These are phyloP conservation scores for Moesziomyces antarcticus DNA, from an alignment of 1,284 basidiomycete species.

Conservation along the genomic window DNA sequence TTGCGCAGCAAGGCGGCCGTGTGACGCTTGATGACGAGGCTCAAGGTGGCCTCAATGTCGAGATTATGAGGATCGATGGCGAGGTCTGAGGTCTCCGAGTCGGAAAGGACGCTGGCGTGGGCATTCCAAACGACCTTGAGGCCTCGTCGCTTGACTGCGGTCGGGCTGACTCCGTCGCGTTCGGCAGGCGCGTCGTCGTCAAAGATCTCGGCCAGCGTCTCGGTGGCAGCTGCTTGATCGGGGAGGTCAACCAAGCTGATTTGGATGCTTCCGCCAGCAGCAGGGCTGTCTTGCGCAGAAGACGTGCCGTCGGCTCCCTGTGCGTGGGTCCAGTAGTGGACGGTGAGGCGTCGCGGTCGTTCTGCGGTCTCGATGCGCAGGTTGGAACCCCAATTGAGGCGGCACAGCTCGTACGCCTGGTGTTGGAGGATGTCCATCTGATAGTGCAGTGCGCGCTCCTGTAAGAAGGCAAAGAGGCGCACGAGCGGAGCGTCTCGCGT, in stretches of 20 bases:
- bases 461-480: slow-evolving; percentile 55
- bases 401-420: slow-evolving; percentile 54
- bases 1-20: slow-evolving; percentile 33
- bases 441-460: slow-evolving; percentile 60
- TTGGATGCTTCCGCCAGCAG: slow-evolving; percentile 34
- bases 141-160: slow-evolving; percentile 26
- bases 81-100: slow-evolving; percentile 16
- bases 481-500: slow-evolving; percentile 44
- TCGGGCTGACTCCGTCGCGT: not conserved
- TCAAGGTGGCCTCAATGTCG: slow-evolving; percentile 36
- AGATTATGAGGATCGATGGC: slow-evolving; percentile 25
- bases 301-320: slow-evolving; percentile 20
- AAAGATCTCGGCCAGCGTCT: slow-evolving; percentile 28
- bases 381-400: slow-evolving; percentile 56
- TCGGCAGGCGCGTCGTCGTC: slow-evolving; percentile 9
- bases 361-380: slow-evolving; percentile 37
- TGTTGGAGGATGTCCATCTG: slow-evolving; percentile 63
- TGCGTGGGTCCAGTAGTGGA: slow-evolving; percentile 55
- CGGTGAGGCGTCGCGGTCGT: slow-evolving; percentile 34
- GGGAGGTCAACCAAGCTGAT: slow-evolving; percentile 39
- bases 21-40: slow-evolving; percentile 28
- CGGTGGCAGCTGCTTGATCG: slow-evolving; percentile 20
- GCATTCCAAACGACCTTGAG: slow-evolving; percentile 36
- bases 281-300: slow-evolving; percentile 16
- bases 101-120: slow-evolving; percentile 23